Conservation (phyloP, 164 flowering plant species). For the Kalanchoe fedtschenkoi region DNA sequence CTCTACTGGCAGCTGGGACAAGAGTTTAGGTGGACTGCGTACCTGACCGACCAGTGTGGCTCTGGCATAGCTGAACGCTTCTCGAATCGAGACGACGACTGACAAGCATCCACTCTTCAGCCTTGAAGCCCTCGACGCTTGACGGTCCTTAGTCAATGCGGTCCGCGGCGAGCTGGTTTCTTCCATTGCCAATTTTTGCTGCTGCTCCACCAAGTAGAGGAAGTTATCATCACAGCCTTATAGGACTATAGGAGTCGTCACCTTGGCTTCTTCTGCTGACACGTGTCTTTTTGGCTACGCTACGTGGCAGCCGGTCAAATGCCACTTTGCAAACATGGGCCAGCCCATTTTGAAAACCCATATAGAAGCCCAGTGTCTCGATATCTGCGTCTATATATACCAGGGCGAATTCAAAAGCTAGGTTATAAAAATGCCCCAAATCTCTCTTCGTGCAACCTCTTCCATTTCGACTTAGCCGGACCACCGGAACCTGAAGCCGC, state of each 20-base stretch:
- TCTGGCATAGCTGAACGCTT: constrained; percentile 20
- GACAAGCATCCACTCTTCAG: constrained; percentile 17
- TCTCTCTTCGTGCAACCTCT: constrained; percentile 9
- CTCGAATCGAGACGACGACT: constrained; percentile 22
- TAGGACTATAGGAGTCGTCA: no score
- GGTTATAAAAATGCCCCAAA: constrained; percentile 36
- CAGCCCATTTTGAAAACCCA: neutral
- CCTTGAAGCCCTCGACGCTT: constrained; percentile 12
- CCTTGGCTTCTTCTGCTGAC: neutral
- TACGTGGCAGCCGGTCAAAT: constrained; percentile 1
- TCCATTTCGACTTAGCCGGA: no score
- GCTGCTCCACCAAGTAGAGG: no score
- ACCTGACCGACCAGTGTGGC: constrained; percentile 29
- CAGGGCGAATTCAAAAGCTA: constrained; percentile 11
- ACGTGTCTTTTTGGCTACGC: neutral
- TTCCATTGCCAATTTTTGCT: constrained; percentile 9
- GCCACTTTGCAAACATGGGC: neutral
- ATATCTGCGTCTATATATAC: neutral
- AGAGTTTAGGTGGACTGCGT: no score
- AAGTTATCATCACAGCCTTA: no score
- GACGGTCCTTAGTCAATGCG: neutral
- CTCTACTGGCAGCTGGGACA: no score
- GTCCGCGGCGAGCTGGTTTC: constrained; percentile 6
- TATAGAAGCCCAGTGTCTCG: neutral
- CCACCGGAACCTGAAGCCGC: no score